Conservation (phyloP, 2,329 filamentous ascomycete genomes). For the Aureobasidium subglaciale region DNA sequence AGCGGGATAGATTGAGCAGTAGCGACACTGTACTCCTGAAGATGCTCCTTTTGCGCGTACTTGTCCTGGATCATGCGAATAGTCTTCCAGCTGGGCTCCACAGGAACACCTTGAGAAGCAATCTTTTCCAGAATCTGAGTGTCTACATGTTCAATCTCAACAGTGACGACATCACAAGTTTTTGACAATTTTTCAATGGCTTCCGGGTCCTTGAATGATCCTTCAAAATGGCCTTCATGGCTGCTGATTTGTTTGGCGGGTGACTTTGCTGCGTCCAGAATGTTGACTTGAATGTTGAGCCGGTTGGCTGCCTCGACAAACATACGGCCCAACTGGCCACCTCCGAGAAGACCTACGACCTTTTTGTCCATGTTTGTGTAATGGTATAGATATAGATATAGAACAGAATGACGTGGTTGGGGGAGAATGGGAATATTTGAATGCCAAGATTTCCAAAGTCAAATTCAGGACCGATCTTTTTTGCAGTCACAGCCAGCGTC, state of each 20-base stretch:
- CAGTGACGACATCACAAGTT: constrained; percentile 72
- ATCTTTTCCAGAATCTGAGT: constrained; percentile 85
- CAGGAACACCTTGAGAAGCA: constrained; percentile 55
- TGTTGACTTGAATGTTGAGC: constrained; percentile 69
- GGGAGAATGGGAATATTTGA: constrained; percentile 1
- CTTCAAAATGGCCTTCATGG: constrained; percentile 66
- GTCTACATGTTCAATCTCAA: constrained; percentile 93
- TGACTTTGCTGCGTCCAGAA: constrained; percentile 68
- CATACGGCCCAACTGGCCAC: constrained; percentile 75
- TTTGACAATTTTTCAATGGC: constrained; percentile 74
- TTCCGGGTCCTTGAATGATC: constrained; percentile 78
- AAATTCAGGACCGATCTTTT: constrained; percentile 4
- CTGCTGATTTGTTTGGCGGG: constrained; percentile 82
- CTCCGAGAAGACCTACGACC: constrained; percentile 35
- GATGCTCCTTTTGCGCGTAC: constrained; percentile 77
- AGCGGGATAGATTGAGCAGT: constrained; percentile 66
- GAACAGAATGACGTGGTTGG: neutral
- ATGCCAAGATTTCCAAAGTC: constrained; percentile 10
- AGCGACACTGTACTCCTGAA: constrained; percentile 60
- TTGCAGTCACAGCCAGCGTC: neutral
- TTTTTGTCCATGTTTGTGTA: constrained; percentile 23
- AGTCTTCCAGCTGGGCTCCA: constrained; percentile 77
- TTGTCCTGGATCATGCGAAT: constrained; percentile 91
- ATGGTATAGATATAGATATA: constrained; percentile 5
- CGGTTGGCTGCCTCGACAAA: constrained; percentile 77